Conservation (phyloP, 805 yeast species). For the Saccharomycopsis fermentans region DNA sequence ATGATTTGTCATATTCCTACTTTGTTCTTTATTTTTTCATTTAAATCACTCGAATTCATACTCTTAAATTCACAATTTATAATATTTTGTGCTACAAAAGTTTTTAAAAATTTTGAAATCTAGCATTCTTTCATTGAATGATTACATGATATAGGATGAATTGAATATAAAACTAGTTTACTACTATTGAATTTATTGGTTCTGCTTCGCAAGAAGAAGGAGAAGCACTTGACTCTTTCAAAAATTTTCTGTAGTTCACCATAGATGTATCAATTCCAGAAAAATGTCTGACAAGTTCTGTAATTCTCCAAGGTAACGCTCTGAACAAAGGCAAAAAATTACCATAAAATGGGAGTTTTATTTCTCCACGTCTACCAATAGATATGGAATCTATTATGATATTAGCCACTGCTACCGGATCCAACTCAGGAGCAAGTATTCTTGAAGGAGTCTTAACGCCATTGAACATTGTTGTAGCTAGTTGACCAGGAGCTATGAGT, state of each 20-base stretch:
- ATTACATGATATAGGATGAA: too few relatives aligned
- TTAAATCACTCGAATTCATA: too few relatives aligned
- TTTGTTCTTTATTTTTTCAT: too few relatives aligned
- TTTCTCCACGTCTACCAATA: conserved; percentile 55
- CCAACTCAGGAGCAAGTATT: conserved; percentile 73
- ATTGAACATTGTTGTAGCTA: conserved; percentile 64
- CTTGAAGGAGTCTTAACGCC: conserved; percentile 66
- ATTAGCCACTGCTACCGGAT: conserved; percentile 55
- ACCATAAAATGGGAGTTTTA: conserved; percentile 70
- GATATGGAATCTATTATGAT: conserved; percentile 46
- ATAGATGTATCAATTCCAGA: conserved; percentile 40
- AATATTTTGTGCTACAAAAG: too few relatives aligned
- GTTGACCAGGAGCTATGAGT: conserved; percentile 80
- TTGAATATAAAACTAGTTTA: neutral
- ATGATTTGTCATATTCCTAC: too few relatives aligned
- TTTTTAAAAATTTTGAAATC: too few relatives aligned
- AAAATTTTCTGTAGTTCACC: conserved; percentile 16
- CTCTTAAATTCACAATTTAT: too few relatives aligned
- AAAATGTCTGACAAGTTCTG: conserved; percentile 30
- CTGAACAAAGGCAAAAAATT: conserved; percentile 63
- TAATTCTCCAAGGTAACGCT: conserved; percentile 59
- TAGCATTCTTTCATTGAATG: too few relatives aligned
- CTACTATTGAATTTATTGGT: neutral
- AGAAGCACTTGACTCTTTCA: neutral
- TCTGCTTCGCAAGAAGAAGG: neutral